Base-by-base conservation (phyloP, 2,329 filamentous ascomycete genomes). In the Stagonosporopsis vannaccii region DNA sequence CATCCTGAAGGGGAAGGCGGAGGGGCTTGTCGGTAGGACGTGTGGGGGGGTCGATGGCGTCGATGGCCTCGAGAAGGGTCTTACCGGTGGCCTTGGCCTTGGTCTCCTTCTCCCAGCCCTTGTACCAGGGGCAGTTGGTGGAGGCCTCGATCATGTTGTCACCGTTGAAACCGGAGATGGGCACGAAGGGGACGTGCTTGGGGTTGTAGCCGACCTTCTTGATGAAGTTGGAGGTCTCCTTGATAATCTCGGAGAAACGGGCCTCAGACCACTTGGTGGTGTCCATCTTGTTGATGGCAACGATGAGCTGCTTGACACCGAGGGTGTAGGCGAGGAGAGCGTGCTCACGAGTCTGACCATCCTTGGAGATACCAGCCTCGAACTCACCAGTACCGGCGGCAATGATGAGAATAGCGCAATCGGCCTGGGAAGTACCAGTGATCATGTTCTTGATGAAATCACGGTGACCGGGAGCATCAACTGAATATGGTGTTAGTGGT, bases 371-470 rank as follows among this genome's bases (percentile, higher is more conserved):
- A 98, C 95, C 95, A 90, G 95, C 95, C 90, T 99, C 95, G 90
- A 99, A 99, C 89, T 99, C 95, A 97, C 95, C 95, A 92, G 92
- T 97, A 87, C 95, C 95, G 79, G 95, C 92, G 77, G 94, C 95
- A 84, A 99, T 99, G 86, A 99, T 98, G 87, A 99, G 93, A 82
- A 99, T 92, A 79, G 95, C 95, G 85, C 95, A 98, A 81, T 99
- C 95, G 77, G 95, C 95, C 90, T 98, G 95, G 83, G 95, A 99
- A 80, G 95, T 98, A 93, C 95, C 95, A 90, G 95, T 98, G 84
- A 99, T 99, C 95, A 99, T 99, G 93, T 98, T 99, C 94, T 99
- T 99, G 92, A 99, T 98, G 89, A 98, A 99, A 81, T 99, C 95
- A 95, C 95, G 94, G 85, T 99, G 95, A 85, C 95, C 95, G 78